Evolutionary conservation across 2,329 filamentous ascomycete species (phyloP).

Genomic region (Chalaropsis thielavioides): DNA sequence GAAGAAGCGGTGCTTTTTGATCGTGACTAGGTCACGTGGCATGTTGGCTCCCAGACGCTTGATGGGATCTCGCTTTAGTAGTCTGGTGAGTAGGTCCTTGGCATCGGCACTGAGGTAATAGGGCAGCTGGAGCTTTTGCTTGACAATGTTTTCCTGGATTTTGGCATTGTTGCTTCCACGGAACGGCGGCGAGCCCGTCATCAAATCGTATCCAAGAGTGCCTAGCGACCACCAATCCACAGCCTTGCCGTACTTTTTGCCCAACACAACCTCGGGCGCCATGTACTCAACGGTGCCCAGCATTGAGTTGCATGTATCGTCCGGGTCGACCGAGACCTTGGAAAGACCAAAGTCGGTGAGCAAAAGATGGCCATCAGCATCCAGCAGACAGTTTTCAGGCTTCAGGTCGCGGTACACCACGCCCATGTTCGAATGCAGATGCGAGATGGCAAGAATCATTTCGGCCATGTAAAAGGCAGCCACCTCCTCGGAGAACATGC

Average conservation of each 20-base stretch:
- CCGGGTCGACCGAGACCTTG: conserved; percentile 69
- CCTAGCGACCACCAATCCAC: conserved; percentile 99
- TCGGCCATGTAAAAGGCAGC: conserved; percentile 98
- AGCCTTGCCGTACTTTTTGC: conserved; percentile 78
- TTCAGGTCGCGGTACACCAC: conserved; percentile 96
- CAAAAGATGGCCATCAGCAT: conserved; percentile 79
- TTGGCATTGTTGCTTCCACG: conserved; percentile 82
- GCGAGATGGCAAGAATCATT: conserved; percentile 85
- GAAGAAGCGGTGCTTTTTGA: conserved; percentile 95
- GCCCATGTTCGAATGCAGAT: conserved; percentile 80
- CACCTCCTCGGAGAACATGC: conserved; percentile 83
- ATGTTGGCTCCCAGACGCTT: conserved; percentile 82
- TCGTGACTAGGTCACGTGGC: conserved; percentile 69
- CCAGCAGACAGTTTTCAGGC: conserved; percentile 91
- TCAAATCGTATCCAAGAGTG: conserved; percentile 77
- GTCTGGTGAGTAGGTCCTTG: conserved; percentile 80
- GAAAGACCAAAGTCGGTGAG: conserved; percentile 94
- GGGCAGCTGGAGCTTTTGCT: conserved; percentile 75
- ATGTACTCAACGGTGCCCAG: conserved; percentile 97
- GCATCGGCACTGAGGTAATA: conserved; percentile 86
- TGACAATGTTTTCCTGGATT: conserved; percentile 89
- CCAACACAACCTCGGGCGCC: conserved; percentile 87
- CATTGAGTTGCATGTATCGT: conserved; percentile 68
- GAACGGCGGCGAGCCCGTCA: conserved; percentile 88
- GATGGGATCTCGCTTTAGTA: conserved; percentile 80